A percentile compares a stretch with the other conserved stretches of the same genome.
phyloP scores from a whole-genome alignment of 345 rosid species.

The Ceriops decandra region DNA sequence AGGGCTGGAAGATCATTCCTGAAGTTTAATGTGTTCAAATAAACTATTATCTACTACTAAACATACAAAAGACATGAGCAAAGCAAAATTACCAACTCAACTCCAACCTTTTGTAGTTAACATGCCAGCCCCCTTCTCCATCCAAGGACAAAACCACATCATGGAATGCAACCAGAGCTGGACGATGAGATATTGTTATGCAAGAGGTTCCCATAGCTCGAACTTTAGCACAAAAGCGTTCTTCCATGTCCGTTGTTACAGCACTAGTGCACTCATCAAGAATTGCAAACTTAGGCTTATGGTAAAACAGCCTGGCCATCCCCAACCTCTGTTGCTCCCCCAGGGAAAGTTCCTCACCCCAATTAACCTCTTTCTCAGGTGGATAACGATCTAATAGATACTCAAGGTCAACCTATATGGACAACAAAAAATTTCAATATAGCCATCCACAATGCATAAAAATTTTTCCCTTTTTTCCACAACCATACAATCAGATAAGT shows the following conservation, averaged over 20 bases:
- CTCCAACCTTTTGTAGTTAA: constrained; percentile 74
- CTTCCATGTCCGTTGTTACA: constrained; percentile 99
- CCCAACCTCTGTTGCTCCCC: constrained; percentile 99
- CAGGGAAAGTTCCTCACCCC: constrained; percentile 98
- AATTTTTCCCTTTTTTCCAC: no score
- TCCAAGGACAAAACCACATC: constrained; percentile 91
- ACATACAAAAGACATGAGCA: constrained; percentile 5
- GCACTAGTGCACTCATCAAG: constrained; percentile 99
- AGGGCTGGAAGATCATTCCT: constrained; percentile 62
- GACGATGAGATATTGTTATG: constrained; percentile 98
- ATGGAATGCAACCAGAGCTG: constrained; percentile 96
- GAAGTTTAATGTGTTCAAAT: constrained; percentile 26
- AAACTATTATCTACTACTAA: constrained; percentile 11
- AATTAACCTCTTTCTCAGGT: constrained; percentile 79
- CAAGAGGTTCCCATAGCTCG: constrained; percentile 99
- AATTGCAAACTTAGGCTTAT: constrained; percentile 98
- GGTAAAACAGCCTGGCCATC: constrained; percentile 96
- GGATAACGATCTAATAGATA: constrained; percentile 91
- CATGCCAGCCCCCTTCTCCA: constrained; percentile 98
- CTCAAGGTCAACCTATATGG: constrained; percentile 80
- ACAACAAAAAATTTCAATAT: constrained; percentile 10
- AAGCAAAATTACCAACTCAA: constrained; percentile 11
- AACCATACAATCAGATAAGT: no score
- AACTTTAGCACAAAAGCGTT: constrained; percentile 93
- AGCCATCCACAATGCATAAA: no score